These are phyloP conservation scores for Suaeda aralocaspica DNA, from an alignment of 148 eudicot genomes.

Conservation along the genomic window DNA sequence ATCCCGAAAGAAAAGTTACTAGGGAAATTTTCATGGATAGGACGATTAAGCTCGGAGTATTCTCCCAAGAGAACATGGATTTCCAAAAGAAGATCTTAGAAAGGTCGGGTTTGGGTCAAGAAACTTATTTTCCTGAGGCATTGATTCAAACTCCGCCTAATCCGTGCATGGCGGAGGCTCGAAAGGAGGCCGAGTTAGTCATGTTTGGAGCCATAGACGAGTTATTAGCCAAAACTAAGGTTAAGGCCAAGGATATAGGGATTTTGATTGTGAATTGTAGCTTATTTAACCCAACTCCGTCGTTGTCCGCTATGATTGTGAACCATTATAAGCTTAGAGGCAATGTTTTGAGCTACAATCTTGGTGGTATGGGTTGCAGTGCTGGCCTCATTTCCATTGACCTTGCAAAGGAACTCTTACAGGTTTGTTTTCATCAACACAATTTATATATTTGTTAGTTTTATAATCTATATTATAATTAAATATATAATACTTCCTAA, in stretches of 20 bases:
- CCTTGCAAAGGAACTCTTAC: constrained; percentile 41
- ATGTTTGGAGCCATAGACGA: constrained; percentile 49
- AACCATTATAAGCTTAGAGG: constrained; percentile 49
- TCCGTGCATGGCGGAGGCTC: constrained; percentile 43
- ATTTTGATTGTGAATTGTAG: constrained; percentile 41
- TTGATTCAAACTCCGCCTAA: constrained; percentile 29
- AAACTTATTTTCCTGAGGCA: constrained; percentile 40
- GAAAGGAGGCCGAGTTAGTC: constrained; percentile 40
- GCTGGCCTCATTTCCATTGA: constrained; percentile 49
- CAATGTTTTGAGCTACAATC: constrained; percentile 39
- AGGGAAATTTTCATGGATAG: constrained; percentile 37
- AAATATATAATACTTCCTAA: too few species aligned
- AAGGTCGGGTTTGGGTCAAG: constrained; percentile 41
- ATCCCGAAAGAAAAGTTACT: constrained; percentile 20
- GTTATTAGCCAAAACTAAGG: constrained; percentile 35
- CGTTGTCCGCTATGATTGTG: constrained; percentile 46
- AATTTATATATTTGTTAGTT: not conserved
- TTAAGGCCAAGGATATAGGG: constrained; percentile 44
- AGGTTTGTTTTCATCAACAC: constrained; percentile 19
- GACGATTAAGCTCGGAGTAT: constrained; percentile 19
- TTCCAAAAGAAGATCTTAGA: constrained; percentile 42
- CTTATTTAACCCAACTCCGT: constrained; percentile 45
- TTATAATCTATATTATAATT: not conserved
- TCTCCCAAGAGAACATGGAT: constrained; percentile 31
- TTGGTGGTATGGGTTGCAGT: constrained; percentile 52